Base-by-base conservation (phyloP, 83 land plant species). In the Thuja plicata region DNA sequence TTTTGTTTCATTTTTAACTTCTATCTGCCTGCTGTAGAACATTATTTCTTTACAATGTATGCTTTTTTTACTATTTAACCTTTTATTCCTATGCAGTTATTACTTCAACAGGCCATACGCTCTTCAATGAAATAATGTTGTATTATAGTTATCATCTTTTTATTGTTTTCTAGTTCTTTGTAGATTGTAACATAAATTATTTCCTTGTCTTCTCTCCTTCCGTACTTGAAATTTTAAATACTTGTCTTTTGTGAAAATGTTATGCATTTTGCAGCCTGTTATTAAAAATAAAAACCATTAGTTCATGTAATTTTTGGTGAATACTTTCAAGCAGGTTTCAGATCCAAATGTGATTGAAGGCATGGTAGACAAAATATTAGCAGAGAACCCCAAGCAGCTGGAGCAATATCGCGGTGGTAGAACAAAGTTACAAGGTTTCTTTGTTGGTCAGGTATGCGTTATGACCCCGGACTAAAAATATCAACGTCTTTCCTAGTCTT, bases 361-460 rank as follows among this genome's bases (percentile, higher is more conserved):
- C 45, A 90, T 98, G 92, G 95, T 97, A 38, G 97, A 95, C 52
- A 93, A 93, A 92, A 95, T 97, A 24, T 66, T 98, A 35, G 89
- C 95, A 41, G 96, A 92, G 55, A 98, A 98, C 90, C 95, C 95
- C 24, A 98, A 95, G 89, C 99, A 98, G 86, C 90, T 98, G 80
- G 95, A 95, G 89, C 94, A 95, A 73, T 98, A 96, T 88, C 96
- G 96, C 35, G 95, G 96, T 16, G 99, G 99, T 84, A 97, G 93
- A 89, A 98, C 96, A 38, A 98, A 97, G 88, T 90, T 98, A 50
- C 99, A 97, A 89, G 99, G 97, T 30, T 98, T 92, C 89, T 98
- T 98, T 90, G 97, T 94, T 80, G 99, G 99, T 84, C 99, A 97
- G 99, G 99, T 98, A 87, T 46, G 71, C 34, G 3, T 38, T 34